Percentiles rank a stretch among this genome's conserved stretches.
phyloP scores from a whole-genome alignment of 768 basidiomycete genomes.

The Rhizopogon vulgaris region DNA sequence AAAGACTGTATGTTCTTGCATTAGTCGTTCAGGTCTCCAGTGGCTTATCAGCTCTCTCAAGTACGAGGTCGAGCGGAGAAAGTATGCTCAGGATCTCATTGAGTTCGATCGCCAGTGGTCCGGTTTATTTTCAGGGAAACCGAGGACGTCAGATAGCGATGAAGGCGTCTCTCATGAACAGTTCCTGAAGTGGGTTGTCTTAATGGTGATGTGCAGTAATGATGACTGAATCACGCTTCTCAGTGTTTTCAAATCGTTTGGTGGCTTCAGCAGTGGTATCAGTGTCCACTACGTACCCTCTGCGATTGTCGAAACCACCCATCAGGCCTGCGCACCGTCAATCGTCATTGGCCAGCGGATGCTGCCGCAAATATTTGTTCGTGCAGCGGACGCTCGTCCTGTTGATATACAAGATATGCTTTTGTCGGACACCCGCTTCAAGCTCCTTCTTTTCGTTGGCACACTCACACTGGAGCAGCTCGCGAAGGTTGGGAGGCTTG shows the following conservation, averaged over 20 bases:
- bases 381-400: conserved; percentile 30
- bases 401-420: conserved; percentile 38
- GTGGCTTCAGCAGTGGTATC: conserved; percentile 31
- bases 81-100: conserved; percentile 69
- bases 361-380: conserved; percentile 28
- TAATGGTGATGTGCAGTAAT: neutral
- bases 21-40: neutral
- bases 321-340: conserved; percentile 25
- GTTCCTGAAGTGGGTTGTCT: conserved; percentile 26
- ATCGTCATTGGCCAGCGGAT: conserved; percentile 35
- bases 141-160: conserved; percentile 37
- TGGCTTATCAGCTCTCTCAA: conserved; percentile 14
- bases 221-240: neutral
- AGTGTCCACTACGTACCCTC: conserved; percentile 36
- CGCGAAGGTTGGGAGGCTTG: conserved; percentile 18
- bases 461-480: conserved; percentile 15
- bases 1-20: conserved; percentile 29
- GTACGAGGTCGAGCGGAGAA: conserved; percentile 66
- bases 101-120: conserved; percentile 63
- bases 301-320: conserved; percentile 25
- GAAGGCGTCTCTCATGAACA: conserved; percentile 29
- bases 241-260: conserved; percentile 33
- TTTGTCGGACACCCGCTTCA: conserved; percentile 31
- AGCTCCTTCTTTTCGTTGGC: conserved; percentile 31
- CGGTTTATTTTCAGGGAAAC: conserved; percentile 65